Base-by-base conservation (phyloP, 306 rosid species). In the Ziziphus jujuba region DNA sequence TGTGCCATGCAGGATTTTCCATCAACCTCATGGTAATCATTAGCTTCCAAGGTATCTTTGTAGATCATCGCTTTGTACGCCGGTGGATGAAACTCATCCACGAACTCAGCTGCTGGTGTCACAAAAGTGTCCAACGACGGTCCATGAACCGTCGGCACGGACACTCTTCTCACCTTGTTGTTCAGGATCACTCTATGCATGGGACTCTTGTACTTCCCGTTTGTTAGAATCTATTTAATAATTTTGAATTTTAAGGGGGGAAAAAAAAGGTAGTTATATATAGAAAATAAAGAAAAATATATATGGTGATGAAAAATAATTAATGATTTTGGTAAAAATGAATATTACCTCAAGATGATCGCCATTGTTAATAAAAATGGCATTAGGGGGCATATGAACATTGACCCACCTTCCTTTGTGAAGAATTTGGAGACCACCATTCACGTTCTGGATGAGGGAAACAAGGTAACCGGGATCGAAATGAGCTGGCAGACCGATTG, bases 281-380 rank as follows among this genome's bases (percentile, higher is more conserved):
- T 62, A 14, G 78, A 17, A 79, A 28, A 28, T 28, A 28, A 28
- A 28, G 33, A 28, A 28, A 28, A 28, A 28, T 28, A 28, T 28
- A 28, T 28, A 28, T 28, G 33, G 33, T 28, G 4, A 28, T 28
- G 33, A 28, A 28, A 4, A 28, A 28, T 28, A 28, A 28, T 28
- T 28, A 28, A 28, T 28, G 3, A 28, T 28, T 28, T 28, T 28
- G 33, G 33, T 28, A 28, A 28, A 28, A 28, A 28, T 28, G 33
- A 28, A 28, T 28, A 8, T 40, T 58, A 83, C 87, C 85, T 80
- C 85, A 66, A 79, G 80, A 54, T 80, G 85, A 74, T 83, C 87
- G 40, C 76, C 87, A 31, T 73, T 65, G 14, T 80, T 81, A 14
- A 83, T 70, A 52, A 83, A 84, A 28, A 83, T 77, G 45, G 78